phyloP scores from a whole-genome alignment of 106 monocot genomes.

The Xerophyta viscosa region DNA sequence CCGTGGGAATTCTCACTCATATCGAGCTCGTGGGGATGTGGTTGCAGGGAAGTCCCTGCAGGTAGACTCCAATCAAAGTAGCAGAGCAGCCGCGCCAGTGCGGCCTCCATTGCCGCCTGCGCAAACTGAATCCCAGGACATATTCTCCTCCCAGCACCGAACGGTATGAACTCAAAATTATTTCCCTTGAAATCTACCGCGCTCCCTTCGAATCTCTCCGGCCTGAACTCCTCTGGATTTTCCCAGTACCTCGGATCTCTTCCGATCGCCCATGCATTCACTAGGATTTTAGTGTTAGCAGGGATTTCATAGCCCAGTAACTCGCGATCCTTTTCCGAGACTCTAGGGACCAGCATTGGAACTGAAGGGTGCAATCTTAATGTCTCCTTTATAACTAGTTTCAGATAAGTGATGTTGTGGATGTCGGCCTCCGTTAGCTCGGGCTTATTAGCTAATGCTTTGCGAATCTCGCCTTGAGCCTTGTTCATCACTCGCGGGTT shows the following conservation, averaged over 20 bases:
- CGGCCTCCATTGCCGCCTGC: neutral
- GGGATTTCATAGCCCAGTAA: neutral
- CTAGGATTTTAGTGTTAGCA: neutral
- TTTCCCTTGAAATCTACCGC: neutral
- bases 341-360: neutral
- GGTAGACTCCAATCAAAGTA: constrained; percentile 6
- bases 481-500: no score
- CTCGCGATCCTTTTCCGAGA: neutral
- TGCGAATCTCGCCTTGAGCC: no score
- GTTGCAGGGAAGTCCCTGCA: no score
- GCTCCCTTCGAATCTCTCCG: neutral
- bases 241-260: neutral
- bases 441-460: no score
- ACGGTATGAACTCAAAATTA: constrained; percentile 2
- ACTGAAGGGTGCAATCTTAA: neutral
- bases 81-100: neutral
- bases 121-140: constrained; percentile 7
- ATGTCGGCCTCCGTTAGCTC: no score
- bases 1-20: no score
- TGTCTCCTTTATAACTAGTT: no score
- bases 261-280: neutral
- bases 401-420: no score
- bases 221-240: neutral
- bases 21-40: no score
- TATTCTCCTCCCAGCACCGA: constrained; percentile 7